Evolutionary conservation across 2,329 filamentous ascomycete genomes (phyloP).

Genomic region (Aspergillus aculeatinus): DNA sequence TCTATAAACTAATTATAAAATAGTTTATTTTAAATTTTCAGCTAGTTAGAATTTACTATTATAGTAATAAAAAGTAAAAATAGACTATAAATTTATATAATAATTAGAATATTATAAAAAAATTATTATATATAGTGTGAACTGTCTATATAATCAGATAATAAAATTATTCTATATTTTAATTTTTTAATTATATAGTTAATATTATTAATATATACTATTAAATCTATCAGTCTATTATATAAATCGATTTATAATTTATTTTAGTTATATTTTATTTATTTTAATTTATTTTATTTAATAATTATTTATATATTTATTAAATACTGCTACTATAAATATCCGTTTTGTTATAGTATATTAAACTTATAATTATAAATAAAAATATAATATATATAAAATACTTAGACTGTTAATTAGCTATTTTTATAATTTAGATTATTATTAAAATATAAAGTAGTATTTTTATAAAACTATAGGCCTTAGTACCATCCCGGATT

Average conservation of each 20-base stretch:
- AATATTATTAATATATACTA: not conserved
- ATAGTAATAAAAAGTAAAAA: not conserved
- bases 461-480: not conserved
- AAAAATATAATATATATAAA: not conserved
- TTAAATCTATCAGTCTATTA: not conserved
- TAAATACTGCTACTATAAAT: not conserved
- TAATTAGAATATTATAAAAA: not conserved
- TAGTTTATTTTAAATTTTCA: too few relatives aligned
- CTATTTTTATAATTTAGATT: not conserved
- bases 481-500: not conserved
- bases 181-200: not conserved
- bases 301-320: not conserved
- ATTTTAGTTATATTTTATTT: not conserved
- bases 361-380: not conserved
- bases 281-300: not conserved
- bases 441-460: not conserved
- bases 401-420: not conserved
- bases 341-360: not conserved
- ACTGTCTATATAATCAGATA: not conserved
- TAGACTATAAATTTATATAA: not conserved
- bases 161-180: not conserved
- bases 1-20: too few relatives aligned
- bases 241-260: not conserved
- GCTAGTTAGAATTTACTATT: not conserved
- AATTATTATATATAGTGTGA: not conserved